These are phyloP conservation scores for Cryptosporidium baileyi DNA, from an alignment of 169 alveolate genomes.

Conservation along the genomic window DNA sequence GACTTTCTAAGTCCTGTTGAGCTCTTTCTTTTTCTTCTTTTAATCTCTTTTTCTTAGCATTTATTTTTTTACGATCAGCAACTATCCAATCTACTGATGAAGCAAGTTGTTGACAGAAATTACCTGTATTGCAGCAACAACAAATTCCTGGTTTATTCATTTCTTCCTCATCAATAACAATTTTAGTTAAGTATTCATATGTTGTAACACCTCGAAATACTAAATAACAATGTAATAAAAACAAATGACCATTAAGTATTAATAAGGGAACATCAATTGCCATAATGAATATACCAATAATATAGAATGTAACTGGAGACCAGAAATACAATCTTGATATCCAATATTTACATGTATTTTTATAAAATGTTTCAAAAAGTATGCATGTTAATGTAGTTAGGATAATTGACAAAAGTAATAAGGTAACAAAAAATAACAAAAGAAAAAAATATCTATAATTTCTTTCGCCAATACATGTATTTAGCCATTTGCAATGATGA, in stretches of 20 bases:
- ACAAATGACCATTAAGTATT: slow-evolving; percentile 44
- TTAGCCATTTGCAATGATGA: slow-evolving; percentile 90
- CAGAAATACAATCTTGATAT: slow-evolving; percentile 42
- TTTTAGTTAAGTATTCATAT: slow-evolving; percentile 72
- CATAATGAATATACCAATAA: slow-evolving; percentile 19
- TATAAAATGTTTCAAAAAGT: slow-evolving; percentile 25
- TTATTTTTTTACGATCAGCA: slow-evolving; percentile 60
- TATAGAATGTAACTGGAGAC: slow-evolving; percentile 55
- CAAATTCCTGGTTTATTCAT: slow-evolving; percentile 1
- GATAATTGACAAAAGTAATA: slow-evolving; percentile 2
- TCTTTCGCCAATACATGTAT: slow-evolving; percentile 87
- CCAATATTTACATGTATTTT: slow-evolving; percentile 8
- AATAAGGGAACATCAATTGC: slow-evolving; percentile 58
- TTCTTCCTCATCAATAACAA: slow-evolving; percentile 37
- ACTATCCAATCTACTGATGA: slow-evolving; percentile 66
- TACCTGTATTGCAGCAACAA: slow-evolving; percentile 5
- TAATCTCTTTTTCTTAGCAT: background rate
- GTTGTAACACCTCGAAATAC: slow-evolving; percentile 74
- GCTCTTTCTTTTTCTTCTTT: background rate
- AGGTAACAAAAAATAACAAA: slow-evolving; percentile 38
- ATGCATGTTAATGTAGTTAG: slow-evolving; percentile 20
- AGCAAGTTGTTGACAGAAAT: slow-evolving; percentile 15
- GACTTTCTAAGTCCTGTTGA: background rate
- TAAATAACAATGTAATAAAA: slow-evolving; percentile 72
- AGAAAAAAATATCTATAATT: slow-evolving; percentile 77